A percentile compares a stretch with the other conserved stretches of the same genome.
Evolutionary conservation across 2,329 filamentous ascomycete genomes (phyloP).

Genomic region (Alternaria triticina): DNA sequence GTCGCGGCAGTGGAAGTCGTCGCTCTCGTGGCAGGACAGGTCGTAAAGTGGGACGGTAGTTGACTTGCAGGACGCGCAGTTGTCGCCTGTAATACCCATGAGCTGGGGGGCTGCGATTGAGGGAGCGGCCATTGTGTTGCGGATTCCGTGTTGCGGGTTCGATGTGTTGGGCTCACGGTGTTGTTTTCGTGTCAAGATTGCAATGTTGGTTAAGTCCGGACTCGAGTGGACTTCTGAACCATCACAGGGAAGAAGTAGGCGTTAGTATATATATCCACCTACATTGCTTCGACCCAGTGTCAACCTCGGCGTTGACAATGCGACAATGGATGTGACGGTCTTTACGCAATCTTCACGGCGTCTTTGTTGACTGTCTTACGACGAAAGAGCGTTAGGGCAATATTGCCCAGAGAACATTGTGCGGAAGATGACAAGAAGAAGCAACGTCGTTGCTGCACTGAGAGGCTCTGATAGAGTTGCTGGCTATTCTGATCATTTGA

Average conservation of each 20-base stretch:
- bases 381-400: neutral
- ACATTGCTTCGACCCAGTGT: neutral
- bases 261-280: neutral
- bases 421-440: neutral
- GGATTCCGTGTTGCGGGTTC: neutral
- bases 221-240: neutral
- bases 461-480: neutral
- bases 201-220: neutral
- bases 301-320: neutral
- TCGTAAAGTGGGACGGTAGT: slow-evolving; percentile 4
- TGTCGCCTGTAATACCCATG: slow-evolving; percentile 6
- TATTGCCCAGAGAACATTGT: too few relatives aligned
- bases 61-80: slow-evolving; percentile 8
- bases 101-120: neutral
- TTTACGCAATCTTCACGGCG: neutral
- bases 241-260: neutral
- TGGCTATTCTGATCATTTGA: neutral
- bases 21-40: slow-evolving; percentile 10
- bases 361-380: neutral
- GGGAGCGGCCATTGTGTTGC: neutral
- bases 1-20: slow-evolving; percentile 15
- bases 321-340: neutral
- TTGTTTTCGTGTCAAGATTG: neutral
- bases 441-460: neutral
- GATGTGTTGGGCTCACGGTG: neutral